phyloP scores from a whole-genome alignment of 257 asterid species.

The Fraxinus pennsylvanica region DNA sequence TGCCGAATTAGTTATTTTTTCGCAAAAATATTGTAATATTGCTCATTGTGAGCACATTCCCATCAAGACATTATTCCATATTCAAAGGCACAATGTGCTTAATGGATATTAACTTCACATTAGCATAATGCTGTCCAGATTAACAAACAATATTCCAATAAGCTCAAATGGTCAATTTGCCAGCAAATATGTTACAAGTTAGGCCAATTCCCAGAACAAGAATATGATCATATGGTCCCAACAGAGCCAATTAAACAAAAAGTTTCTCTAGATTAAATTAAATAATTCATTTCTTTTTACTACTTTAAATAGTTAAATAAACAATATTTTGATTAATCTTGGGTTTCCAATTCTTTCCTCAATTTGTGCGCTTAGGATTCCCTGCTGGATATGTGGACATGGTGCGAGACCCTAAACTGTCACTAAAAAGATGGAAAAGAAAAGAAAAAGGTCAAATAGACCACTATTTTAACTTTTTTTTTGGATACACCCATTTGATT shows the following conservation, averaged over 20 bases:
- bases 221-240: not conserved
- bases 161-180: constrained; percentile 6
- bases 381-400: constrained; percentile 28
- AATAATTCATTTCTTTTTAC: constrained; percentile 1
- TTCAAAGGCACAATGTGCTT: not conserved
- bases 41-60: not conserved
- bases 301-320: not conserved
- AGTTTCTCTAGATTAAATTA: too few species aligned
- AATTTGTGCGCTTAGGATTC: constrained; percentile 35
- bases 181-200: constrained; percentile 4
- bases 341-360: not conserved
- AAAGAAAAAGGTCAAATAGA: constrained; percentile 23
- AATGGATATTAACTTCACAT: not conserved
- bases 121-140: not conserved
- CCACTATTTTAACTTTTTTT: constrained; percentile 33
- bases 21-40: not conserved
- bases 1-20: not conserved
- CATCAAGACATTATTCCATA: not conserved
- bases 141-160: not conserved
- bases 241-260: not conserved
- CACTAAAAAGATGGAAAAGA: constrained; percentile 18
- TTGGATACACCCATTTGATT: constrained; percentile 15
- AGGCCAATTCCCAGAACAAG: constrained; percentile 28
- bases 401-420: constrained; percentile 42
- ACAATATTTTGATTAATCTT: not conserved